Base-by-base conservation (phyloP, 2,329 filamentous ascomycete genomes). In the Aschersonia sp. region DNA sequence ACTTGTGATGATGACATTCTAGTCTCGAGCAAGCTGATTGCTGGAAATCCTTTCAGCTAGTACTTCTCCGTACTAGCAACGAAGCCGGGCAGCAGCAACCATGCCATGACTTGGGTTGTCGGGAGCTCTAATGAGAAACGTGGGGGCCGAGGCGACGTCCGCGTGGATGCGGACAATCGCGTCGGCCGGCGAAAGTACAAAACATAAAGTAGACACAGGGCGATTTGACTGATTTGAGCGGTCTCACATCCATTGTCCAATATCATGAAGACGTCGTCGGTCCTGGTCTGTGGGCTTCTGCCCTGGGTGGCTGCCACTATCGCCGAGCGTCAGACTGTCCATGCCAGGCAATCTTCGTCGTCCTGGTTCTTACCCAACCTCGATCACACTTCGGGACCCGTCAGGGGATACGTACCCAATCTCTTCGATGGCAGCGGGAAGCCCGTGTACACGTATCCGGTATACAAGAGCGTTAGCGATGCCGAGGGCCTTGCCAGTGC, bases 281-380 rank as follows among this genome's bases (percentile, higher is more conserved):
- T 38, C 12, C 32, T 38, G 32, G 32, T 7, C 32, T 38, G 32
- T 38, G 32, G 20, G 20, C 20, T 38, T 3, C 32, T 38, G 32
- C 3, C 32, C 32, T 38, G 7, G 2, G 32, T 38, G 7, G 12
- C 32, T 4, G 32, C 32, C 7, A 7, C 12, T 20, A 20, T 20
- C 20, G 20, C 20, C 2, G 20, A 20, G 20, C 20, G 20, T 20
- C 20, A 38, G 32, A 38, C 32, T 7, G 7, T 38, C 32, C 7
- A 38, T 9, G 32, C 32, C 7, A 3, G 32, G 32, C 32, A 38
- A 12, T 7, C 32, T 12, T 38, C 32, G 9, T 54, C 53, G 20
- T 51, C 53, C n/a, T 55, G 53, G 53, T 55, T 53, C 29, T 32
- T 55, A 35, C 51, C 52, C 31, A 54, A 55, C 44, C 48, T 55